These are phyloP conservation scores for Xylaria hypoxylon DNA, from an alignment of 2,329 filamentous ascomycete species.

Conservation along the genomic window DNA sequence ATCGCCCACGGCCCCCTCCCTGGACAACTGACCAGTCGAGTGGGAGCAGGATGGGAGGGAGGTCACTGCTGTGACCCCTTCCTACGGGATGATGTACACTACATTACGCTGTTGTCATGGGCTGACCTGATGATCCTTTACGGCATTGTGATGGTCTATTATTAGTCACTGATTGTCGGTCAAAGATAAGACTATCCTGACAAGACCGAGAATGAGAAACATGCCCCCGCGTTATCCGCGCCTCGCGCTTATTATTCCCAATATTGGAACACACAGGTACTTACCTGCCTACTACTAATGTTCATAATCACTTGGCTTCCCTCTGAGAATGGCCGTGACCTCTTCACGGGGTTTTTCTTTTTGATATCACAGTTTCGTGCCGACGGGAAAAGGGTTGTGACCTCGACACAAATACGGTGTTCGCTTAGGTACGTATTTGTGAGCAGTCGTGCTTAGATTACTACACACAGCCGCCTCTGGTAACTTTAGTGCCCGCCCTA, in stretches of 20 bases:
- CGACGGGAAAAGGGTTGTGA: not conserved
- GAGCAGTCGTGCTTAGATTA: conserved; percentile 2
- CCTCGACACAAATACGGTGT: not conserved
- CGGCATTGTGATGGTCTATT: conserved; percentile 31
- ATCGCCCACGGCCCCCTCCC: conserved; percentile 11
- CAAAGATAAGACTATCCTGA: conserved; percentile 16
- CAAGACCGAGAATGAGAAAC: conserved; percentile 1
- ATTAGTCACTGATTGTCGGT: conserved; percentile 28
- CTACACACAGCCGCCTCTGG: conserved; percentile 9
- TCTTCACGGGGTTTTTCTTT: not conserved
- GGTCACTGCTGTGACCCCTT: conserved; percentile 25
- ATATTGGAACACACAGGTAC: conserved; percentile 5
- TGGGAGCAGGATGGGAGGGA: too few relatives aligned
- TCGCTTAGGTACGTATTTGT: not conserved
- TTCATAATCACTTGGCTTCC: not conserved
- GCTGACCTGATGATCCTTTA: conserved; percentile 27
- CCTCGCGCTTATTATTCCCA: conserved; percentile 31
- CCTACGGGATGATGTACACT: conserved; percentile 11
- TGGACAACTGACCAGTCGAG: conserved; percentile 10
- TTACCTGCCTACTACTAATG: not conserved
- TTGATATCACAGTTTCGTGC: not conserved
- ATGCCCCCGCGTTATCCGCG: conserved; percentile 34
- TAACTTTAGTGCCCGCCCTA: conserved; percentile 2
- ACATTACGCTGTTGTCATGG: conserved; percentile 1
- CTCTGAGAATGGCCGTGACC: not conserved